These are phyloP conservation scores for Globisporangium yorkense DNA, from an alignment of 352 stramenopile species.

Conservation along the genomic window DNA sequence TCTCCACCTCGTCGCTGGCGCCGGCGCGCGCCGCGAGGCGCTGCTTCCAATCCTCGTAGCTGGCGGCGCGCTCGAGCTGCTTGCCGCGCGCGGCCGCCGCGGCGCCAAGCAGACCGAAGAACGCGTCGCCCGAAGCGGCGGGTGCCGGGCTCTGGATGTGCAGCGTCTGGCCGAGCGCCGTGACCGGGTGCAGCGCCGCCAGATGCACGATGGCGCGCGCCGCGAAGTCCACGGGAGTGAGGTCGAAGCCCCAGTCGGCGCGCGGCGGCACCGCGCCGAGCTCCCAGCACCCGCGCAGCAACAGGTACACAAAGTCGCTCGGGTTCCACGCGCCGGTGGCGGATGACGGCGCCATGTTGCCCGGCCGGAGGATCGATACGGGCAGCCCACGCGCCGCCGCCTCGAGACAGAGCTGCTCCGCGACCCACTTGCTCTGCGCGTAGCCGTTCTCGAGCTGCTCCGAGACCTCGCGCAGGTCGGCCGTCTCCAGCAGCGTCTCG, in stretches of 20 bases:
- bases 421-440: constrained; percentile 90
- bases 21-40: constrained; percentile 15
- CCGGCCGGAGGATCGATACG: constrained; percentile 82
- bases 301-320: constrained; percentile 88
- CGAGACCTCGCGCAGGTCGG: constrained; percentile 46
- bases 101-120: constrained; percentile 34
- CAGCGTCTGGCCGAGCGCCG: constrained; percentile 57
- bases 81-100: constrained; percentile 15
- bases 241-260: constrained; percentile 81
- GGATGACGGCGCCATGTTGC: constrained; percentile 84
- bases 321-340: constrained; percentile 73
- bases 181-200: constrained; percentile 39
- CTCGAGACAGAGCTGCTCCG: constrained; percentile 84
- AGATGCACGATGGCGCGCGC: constrained; percentile 82
- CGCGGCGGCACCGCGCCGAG: constrained; percentile 55
- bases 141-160: constrained; percentile 63
- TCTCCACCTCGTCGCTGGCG: constrained; percentile 36
- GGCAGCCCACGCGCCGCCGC: constrained; percentile 73
- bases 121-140: constrained; percentile 36
- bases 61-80: constrained; percentile 17
- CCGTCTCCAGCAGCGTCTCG: constrained; percentile 38
- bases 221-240: constrained; percentile 91
- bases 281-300: constrained; percentile 74
- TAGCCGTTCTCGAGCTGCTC: constrained; percentile 78
- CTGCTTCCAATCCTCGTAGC: constrained; percentile 41